Evolutionary conservation across 2,329 filamentous ascomycete species (phyloP).

Genomic region (Penicillium sp.): DNA sequence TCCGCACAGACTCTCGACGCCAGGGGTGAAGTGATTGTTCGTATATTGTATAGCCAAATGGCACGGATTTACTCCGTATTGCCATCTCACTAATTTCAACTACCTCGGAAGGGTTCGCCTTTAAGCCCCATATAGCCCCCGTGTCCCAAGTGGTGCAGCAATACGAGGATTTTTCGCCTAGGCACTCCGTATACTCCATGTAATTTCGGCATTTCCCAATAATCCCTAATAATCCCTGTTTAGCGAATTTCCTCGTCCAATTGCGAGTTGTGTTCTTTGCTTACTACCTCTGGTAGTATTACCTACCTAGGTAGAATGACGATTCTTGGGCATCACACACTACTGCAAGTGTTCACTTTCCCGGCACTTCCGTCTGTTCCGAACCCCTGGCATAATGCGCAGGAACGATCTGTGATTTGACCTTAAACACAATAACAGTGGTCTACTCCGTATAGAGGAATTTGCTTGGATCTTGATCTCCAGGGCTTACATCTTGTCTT

Average conservation of each 20-base stretch:
- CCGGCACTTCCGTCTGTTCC: constrained; percentile 4
- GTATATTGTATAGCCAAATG: background rate
- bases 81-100: background rate
- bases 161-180: constrained; percentile 3
- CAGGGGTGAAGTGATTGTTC: background rate
- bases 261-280: background rate
- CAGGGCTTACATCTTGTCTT: background rate
- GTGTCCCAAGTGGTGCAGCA: background rate
- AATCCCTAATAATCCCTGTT: background rate
- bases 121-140: background rate
- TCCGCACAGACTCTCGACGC: constrained; percentile 4
- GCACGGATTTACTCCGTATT: background rate
- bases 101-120: background rate
- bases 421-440: background rate
- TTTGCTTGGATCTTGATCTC: background rate
- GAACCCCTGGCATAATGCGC: constrained; percentile 19
- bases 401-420: constrained; percentile 5
- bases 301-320: background rate
- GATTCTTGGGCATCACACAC: constrained; percentile 8
- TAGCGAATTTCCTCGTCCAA: background rate
- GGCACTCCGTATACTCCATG: background rate
- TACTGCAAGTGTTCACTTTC: constrained; percentile 2
- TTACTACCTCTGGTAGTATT: too few species aligned
- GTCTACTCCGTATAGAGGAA: too few species aligned
- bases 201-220: background rate